Evolutionary conservation across 257 asterid species (phyloP), one percentile per base, ranked within the genome.

Genomic region (Ilex aquifolium): DNA sequence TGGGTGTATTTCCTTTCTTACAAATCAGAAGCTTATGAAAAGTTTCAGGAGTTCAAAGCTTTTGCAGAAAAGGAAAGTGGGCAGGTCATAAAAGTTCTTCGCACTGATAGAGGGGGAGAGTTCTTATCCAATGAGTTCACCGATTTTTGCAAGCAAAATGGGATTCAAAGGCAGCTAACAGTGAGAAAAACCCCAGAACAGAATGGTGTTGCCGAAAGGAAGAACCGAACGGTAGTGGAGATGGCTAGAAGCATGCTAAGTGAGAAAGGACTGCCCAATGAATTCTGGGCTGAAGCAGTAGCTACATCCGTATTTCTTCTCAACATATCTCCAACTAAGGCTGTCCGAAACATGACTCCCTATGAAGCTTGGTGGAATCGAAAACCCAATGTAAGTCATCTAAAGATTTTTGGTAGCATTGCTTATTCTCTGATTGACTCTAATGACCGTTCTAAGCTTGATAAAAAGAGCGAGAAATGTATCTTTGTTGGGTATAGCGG

Each of bases 191-290:
- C 52, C 1, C 60, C 10, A 0, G 2, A 63, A 29, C 10, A 51
- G 15, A 63, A 63, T 50, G 52, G 40, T 2, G 27, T 63, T n/a
- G 60, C 6, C 1, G 51, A 63, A 56, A 11, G 51, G 14, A 62
- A 62, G 42, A 62, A 48, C 21, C 10, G 31, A 44, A 21, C 31
- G 12, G 5, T 30, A 0, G 16, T 62, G 1, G 60, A 32, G 60
- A 63, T 63, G 59, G 60, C 52, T 7, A 49, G 27, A 40, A 63
- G 27, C 49, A 63, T 52, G 60, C 4, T 63, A 5, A 63, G n/a
- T 27, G 42, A 17, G 7, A 51, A 52, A 1, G 2, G 32, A 6
- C 13, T 63, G 3, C 32, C 49, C 15, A 49, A 62, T 14, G 0
- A 8, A 7, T 62, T 62, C 30, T 44, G 30, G 57, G 46, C 0